phyloP scores from a whole-genome alignment of 2,329 filamentous ascomycete species.

The Stemphylium vesicarium region DNA sequence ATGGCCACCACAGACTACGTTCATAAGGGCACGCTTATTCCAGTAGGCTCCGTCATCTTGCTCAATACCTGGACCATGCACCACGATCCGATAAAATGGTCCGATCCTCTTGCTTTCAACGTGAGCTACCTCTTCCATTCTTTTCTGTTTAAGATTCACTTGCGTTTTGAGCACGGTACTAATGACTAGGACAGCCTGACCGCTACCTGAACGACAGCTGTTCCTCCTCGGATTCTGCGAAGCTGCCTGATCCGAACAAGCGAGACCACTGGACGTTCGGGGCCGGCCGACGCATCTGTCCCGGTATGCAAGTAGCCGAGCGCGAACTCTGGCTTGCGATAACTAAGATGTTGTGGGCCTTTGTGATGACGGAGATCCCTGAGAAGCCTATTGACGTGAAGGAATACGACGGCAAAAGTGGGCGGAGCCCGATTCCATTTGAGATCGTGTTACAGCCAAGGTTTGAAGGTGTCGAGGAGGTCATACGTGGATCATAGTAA shows the following conservation, averaged over 20 bases:
- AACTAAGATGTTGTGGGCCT: conserved; percentile 1
- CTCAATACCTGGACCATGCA: conserved; percentile 1
- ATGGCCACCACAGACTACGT: conserved; percentile 19
- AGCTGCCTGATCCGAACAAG: conserved; percentile 16
- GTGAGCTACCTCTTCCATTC: conserved; percentile 1
- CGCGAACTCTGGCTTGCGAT: neutral
- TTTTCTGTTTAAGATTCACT: conserved; percentile 15
- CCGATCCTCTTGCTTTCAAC: conserved; percentile 1
- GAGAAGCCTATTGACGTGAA: neutral
- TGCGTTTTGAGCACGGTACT: neutral
- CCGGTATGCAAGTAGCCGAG: conserved; percentile 33
- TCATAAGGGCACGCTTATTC: conserved; percentile 6
- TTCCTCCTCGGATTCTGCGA: conserved; percentile 43
- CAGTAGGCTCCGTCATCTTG: conserved; percentile 8
- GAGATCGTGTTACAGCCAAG: neutral
- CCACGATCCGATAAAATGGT: conserved; percentile 17
- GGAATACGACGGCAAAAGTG: neutral
- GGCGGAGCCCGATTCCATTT: conserved; percentile 1
- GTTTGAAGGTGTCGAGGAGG: neutral
- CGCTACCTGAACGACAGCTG: conserved; percentile 27
- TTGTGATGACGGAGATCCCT: neutral
- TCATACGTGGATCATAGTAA: neutral
- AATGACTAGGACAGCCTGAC: conserved; percentile 9
- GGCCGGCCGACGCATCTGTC: conserved; percentile 36
- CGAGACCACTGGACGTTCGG: conserved; percentile 33